A percentile compares a stretch with the other conserved stretches of the same genome.
Evolutionary conservation across 2,329 filamentous ascomycete genomes (phyloP).

Genomic region (Microdochium paspali): DNA sequence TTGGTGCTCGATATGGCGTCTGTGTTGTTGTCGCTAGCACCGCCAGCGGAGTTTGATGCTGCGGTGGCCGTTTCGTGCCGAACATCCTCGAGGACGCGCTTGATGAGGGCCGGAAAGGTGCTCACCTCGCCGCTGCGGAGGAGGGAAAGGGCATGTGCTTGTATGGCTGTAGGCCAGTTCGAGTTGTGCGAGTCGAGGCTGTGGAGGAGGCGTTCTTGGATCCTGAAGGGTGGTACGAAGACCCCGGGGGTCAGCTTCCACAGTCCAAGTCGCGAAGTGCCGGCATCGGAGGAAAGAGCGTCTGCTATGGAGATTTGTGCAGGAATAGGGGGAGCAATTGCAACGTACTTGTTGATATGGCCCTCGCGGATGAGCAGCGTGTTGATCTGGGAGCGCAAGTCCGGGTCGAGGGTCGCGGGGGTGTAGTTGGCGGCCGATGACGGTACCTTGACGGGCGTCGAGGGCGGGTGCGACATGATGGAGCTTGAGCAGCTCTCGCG

Average conservation of each 20-base stretch:
- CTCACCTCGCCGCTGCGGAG: slow-evolving; percentile 50
- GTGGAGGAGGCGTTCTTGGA: slow-evolving; percentile 56
- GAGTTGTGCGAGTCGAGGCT: slow-evolving; percentile 46
- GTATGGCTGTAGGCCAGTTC: slow-evolving; percentile 55
- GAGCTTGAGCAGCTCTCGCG: not conserved
- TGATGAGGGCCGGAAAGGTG: slow-evolving; percentile 52
- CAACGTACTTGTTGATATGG: slow-evolving; percentile 46
- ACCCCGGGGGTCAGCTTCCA: slow-evolving; percentile 3
- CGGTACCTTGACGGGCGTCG: slow-evolving; percentile 52
- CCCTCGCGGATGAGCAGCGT: slow-evolving; percentile 47
- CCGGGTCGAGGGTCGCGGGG: slow-evolving; percentile 49
- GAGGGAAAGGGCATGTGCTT: slow-evolving; percentile 49
- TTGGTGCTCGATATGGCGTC: slow-evolving; percentile 14
- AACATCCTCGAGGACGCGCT: slow-evolving; percentile 53
- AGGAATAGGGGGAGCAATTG: not conserved
- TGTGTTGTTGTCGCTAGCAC: slow-evolving; percentile 3
- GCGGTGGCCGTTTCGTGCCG: slow-evolving; percentile 36
- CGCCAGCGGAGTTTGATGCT: slow-evolving; percentile 8
- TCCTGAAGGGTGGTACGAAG: slow-evolving; percentile 29
- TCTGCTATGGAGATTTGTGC: not conserved
- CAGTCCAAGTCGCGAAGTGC: no score
- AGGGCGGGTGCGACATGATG: slow-evolving; percentile 34
- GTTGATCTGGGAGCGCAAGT: slow-evolving; percentile 55
- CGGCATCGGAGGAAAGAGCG: no score
- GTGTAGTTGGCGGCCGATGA: slow-evolving; percentile 50